Percentiles rank a stretch among this genome's conserved stretches.
Evolutionary conservation across 2,329 filamentous ascomycete species (phyloP).

Genomic region (Curvularia lunata): DNA sequence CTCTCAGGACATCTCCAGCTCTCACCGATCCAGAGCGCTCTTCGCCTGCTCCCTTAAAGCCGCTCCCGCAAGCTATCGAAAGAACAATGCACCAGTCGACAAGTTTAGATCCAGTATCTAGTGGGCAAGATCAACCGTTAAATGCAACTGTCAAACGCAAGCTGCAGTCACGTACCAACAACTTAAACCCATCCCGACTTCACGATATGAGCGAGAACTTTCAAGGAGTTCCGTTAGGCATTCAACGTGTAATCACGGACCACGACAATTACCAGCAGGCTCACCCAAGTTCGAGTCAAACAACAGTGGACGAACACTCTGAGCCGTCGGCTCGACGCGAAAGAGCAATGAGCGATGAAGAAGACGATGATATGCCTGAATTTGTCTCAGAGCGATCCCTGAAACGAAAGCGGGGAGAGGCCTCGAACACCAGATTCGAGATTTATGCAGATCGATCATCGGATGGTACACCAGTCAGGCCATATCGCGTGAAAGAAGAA

Average conservation of each 20-base stretch:
- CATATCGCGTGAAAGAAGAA: constrained; percentile 52
- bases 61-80: constrained; percentile 8
- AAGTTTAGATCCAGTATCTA: neutral
- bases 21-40: constrained; percentile 20
- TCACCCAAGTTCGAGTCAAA: constrained; percentile 52
- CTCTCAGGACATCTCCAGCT: constrained; percentile 23
- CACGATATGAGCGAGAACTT: neutral
- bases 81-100: neutral
- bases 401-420: constrained; percentile 50
- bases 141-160: constrained; percentile 18
- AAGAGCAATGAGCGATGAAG: constrained; percentile 16
- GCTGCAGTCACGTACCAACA: neutral
- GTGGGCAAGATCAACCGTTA: neutral
- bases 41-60: constrained; percentile 25
- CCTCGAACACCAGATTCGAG: constrained; percentile 21
- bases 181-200: neutral
- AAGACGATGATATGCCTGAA: constrained; percentile 51
- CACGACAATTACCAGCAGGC: constrained; percentile 10
- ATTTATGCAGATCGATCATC: constrained; percentile 32
- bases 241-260: neutral
- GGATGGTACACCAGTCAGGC: constrained; percentile 40
- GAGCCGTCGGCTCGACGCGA: constrained; percentile 21
- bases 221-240: neutral
- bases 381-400: constrained; percentile 52
- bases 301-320: constrained; percentile 48